Percentiles rank a stretch among this genome's conserved stretches.
Evolutionary conservation across 805 yeast species (phyloP).

Genomic region (Saturnispora sanitii): DNA sequence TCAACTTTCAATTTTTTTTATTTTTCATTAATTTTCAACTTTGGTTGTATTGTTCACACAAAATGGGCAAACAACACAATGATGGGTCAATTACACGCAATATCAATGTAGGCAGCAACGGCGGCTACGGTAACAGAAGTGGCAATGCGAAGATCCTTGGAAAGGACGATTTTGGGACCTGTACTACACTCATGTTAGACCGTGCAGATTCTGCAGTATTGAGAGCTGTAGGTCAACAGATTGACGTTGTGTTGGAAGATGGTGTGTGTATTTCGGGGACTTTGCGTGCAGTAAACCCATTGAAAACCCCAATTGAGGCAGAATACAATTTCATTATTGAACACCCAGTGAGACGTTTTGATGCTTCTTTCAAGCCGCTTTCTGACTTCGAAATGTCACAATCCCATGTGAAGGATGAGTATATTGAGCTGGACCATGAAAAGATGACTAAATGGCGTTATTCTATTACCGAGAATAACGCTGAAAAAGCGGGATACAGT

Average conservation of each 20-base stretch:
- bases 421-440: slow-evolving; percentile 9
- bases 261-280: too few relatives aligned
- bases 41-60: background rate
- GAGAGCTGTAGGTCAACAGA: too few relatives aligned
- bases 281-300: background rate
- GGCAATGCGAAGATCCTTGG: too few relatives aligned
- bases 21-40: background rate
- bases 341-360: slow-evolving; percentile 36
- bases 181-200: too few relatives aligned
- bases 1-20: too few relatives aligned
- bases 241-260: too few relatives aligned
- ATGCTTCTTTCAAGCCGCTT: slow-evolving; percentile 32
- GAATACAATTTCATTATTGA: slow-evolving; percentile 44
- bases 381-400: slow-evolving; percentile 20
- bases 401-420: slow-evolving; percentile 9
- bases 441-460: background rate
- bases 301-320: slow-evolving; percentile 26
- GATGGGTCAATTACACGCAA: background rate
- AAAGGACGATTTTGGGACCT: too few relatives aligned
- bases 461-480: background rate
- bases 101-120: background rate
- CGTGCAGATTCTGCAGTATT: too few relatives aligned
- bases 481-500: background rate
- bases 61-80: background rate
- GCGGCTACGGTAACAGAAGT: background rate